Evolutionary conservation across 2,329 filamentous ascomycete species (phyloP), one percentile per base, ranked within the genome.

Genomic region (Capronia epimyces): DNA sequence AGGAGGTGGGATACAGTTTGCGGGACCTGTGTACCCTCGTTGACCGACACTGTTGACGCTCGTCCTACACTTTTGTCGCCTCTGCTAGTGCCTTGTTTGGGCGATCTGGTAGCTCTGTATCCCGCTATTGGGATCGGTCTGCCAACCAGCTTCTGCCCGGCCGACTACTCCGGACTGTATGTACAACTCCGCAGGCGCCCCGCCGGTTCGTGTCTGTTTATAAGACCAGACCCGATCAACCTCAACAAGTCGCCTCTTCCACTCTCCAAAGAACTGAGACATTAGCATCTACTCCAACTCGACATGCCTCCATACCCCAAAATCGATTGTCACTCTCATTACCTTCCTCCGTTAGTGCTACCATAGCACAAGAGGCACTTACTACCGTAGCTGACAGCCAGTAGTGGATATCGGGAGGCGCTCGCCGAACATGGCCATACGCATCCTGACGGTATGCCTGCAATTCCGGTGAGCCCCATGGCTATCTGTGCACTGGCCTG

Each of bases 321-420:
- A 43, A 56, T 61, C 34, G 59, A 61, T 46, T 53, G 52, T 25
- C 59, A 61, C 22, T 59, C 55, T 7, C 59, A 61, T 41, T 60
- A 55, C 32, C 41, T 57, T 5, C 57, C 57, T 13, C 32, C 49
- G 54, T 57, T 20, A 48, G 56, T 43, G 45, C 25, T 46, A n/a
- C 8, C 16, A 1, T 42, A 10, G 13, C 5, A 40, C 16, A 20
- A 21, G n/a, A 20, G 7, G 16, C 20, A 40, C 15, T 40, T 21
- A n/a, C n/a, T n/a, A n/a, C n/a, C n/a, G n/a, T n/a, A 16, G 8
- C 20, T 20, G 20, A 21, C 16, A 15, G 36, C 5, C 3, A 3
- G n/a, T 32, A 58, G 56, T 10, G 49, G 47, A 52, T 61, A 60
- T 43, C 49, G 56, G 15, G 52, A 58, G 40, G 59, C 56, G 10